phyloP scores from a whole-genome alignment of 352 stramenopile species.

The Globisporangium middletonii region DNA sequence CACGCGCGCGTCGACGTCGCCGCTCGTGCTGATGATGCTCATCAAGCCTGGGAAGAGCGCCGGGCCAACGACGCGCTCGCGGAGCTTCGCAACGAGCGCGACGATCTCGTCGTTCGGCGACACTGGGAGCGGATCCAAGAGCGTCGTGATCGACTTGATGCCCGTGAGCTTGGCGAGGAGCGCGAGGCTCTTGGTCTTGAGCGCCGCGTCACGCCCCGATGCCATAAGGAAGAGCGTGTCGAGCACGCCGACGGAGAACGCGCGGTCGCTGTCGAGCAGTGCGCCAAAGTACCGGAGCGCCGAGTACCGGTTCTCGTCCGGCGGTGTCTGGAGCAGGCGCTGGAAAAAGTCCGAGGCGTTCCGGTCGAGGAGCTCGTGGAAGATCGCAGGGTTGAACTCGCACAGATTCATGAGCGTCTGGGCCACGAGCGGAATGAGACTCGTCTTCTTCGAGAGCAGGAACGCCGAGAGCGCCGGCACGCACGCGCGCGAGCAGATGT shows the following conservation, averaged over 20 bases:
- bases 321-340: slow-evolving; percentile 62
- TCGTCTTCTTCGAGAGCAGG: slow-evolving; percentile 62
- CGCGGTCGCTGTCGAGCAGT: slow-evolving; percentile 47
- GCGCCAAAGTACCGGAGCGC: slow-evolving; percentile 64
- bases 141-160: slow-evolving; percentile 39
- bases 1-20: slow-evolving; percentile 34
- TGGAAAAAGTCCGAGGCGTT: slow-evolving; percentile 77
- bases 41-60: slow-evolving; percentile 65
- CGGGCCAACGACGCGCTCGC: slow-evolving; percentile 49
- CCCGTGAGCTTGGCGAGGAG: slow-evolving; percentile 48
- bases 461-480: slow-evolving; percentile 54
- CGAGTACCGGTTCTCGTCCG: slow-evolving; percentile 68
- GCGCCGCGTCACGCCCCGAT: slow-evolving; percentile 39
- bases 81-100: slow-evolving; percentile 46
- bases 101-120: slow-evolving; percentile 30
- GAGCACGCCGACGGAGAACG: slow-evolving; percentile 48
- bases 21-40: slow-evolving; percentile 42
- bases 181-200: slow-evolving; percentile 49
- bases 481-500: slow-evolving; percentile 50
- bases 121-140: slow-evolving; percentile 40
- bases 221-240: slow-evolving; percentile 73
- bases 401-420: slow-evolving; percentile 78
- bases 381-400: slow-evolving; percentile 62
- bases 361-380: slow-evolving; percentile 51
- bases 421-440: slow-evolving; percentile 51